Evolutionary conservation across 1,139 yeast species (phyloP), one percentile per base, ranked within the genome.

Genomic region (Blastobotrys persicus): DNA sequence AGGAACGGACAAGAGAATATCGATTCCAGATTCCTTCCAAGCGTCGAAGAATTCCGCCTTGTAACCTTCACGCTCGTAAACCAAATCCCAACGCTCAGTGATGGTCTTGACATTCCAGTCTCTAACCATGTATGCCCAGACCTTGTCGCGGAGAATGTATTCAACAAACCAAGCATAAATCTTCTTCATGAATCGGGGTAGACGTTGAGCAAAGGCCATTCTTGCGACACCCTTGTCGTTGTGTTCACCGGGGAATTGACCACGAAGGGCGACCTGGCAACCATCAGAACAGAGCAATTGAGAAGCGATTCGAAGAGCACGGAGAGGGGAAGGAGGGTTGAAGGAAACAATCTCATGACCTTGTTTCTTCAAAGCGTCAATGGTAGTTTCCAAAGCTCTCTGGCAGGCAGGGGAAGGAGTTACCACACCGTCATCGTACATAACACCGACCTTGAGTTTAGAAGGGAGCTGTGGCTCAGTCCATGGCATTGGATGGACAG

Each of bases 291-390:
- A 57, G 28, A 69, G 63, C 46, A 69, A 55, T 53, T 69, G 74
- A 9, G 74, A 67, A 31, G 72, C 72, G 44, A 72, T 63, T 17
- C 69, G 59, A 28, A 72, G 64, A 14, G 70, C 69, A 44, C 68
- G 61, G 14, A 76, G 66, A 16, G 74, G 66, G 12, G 72, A 72
- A 23, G 65, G 64, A 14, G 80, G 74, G 18, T 68, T 73, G 79
- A 85, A 83, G 45, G 77, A 79, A 20, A 83, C 77, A 40, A 83
- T 73, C 51, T 77, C 79, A 57, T 79, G 85, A 18, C 88, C 88
- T 34, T 75, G 77, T 11, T 67, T 71, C 55, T 68, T 66, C 47
- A 81, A 66, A 33, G 76, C 74, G 13, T 72, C 73, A 6, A 70
- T 74, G 1, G 80, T 73, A 44, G 66, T 54, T 19, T 74, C 68